These are phyloP conservation scores for Eucalyptus sp. DNA, from an alignment of 345 rosid genomes.

Conservation along the genomic window DNA sequence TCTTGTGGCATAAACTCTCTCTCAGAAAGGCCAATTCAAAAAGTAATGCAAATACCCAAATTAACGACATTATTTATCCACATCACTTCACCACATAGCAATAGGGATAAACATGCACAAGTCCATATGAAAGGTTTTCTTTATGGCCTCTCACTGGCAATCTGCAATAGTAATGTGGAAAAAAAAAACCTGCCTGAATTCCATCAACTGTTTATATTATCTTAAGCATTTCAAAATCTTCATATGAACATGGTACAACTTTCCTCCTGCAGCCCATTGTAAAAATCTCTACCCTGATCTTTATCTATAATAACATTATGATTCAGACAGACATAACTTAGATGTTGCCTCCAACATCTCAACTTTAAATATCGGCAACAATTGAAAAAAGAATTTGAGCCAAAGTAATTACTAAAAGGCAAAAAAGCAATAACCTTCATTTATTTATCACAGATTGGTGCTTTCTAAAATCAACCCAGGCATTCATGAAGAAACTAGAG, in stretches of 20 bases:
- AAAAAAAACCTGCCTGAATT: neutral
- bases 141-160: neutral
- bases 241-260: neutral
- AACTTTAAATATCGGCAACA: neutral
- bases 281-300: neutral
- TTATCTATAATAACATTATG: neutral
- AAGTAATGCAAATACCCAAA: neutral
- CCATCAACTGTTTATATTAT: neutral
- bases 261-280: neutral
- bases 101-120: neutral
- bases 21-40: neutral
- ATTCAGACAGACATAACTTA: neutral
- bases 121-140: neutral
- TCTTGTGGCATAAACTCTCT: neutral
- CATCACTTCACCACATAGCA: neutral
- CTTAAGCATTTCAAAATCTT: neutral
- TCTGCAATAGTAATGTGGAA: neutral
- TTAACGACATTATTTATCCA: neutral
- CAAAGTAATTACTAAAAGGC: neutral
- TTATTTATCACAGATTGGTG: neutral
- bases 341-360: neutral
- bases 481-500: neutral
- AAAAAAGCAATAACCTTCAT: neutral
- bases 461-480: neutral
- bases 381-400: neutral